These are phyloP conservation scores for Thelephora terrestris DNA, from an alignment of 1,284 basidiomycete species.

Conservation along the genomic window DNA sequence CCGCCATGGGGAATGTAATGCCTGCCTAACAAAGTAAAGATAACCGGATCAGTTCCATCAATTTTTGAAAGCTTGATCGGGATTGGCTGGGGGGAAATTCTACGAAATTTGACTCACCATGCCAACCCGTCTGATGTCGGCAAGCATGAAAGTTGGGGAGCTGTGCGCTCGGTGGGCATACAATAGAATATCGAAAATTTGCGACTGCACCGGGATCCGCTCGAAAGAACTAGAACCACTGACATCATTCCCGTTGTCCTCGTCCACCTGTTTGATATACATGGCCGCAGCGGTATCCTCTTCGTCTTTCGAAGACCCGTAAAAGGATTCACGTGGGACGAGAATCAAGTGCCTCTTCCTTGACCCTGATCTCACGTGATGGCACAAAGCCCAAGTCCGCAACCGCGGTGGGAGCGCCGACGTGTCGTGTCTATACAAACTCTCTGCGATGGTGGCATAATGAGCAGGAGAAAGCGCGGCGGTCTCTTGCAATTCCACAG, in stretches of 20 bases:
- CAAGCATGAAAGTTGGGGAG: conserved; percentile 41
- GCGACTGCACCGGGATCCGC: conserved; percentile 51
- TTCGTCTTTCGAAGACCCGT: conserved; percentile 35
- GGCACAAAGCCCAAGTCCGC: conserved; percentile 44
- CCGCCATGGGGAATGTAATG: conserved; percentile 67
- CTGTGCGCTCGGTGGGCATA: conserved; percentile 54
- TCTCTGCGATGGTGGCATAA: conserved; percentile 35
- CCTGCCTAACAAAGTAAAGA: conserved; percentile 31
- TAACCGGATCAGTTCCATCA: not conserved
- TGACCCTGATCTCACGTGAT: conserved; percentile 53
- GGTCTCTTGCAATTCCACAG: conserved; percentile 47
- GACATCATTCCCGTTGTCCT: conserved; percentile 16
- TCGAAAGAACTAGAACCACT: conserved; percentile 39
- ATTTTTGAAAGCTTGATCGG: conserved; percentile 5
- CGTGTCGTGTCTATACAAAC: conserved; percentile 13
- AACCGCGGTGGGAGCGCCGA: conserved; percentile 36
- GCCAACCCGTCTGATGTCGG: conserved; percentile 43
- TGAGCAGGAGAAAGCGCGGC: conserved; percentile 43
- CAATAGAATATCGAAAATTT: conserved; percentile 58
- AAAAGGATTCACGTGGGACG: conserved; percentile 50
- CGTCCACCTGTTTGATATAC: conserved; percentile 34
- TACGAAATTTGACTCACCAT: conserved; percentile 35
- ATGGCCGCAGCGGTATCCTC: conserved; percentile 36
- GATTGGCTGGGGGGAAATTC: conserved; percentile 4
- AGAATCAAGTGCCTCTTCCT: conserved; percentile 45